Base-by-base conservation (phyloP, 345 rosid genomes). In the Boechera divaricarpa region DNA sequence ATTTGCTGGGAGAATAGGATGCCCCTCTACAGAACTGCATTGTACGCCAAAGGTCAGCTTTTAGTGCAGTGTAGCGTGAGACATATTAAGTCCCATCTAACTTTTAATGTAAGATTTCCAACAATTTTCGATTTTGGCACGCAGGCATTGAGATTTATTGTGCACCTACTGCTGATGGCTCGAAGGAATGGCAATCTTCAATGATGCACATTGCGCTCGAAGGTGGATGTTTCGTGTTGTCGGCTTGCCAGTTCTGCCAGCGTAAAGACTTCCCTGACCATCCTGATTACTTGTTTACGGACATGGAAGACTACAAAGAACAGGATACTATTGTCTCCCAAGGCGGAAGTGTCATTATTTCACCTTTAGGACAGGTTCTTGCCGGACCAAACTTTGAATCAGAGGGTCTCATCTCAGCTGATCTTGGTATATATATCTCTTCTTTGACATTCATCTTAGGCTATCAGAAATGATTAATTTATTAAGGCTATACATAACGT, bases 1-100 rank as follows among this genome's bases (percentile, higher is more conserved):
- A 87, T 94, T 79, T 94, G 97, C 67, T 94, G 97, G 98, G 97
- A 94, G 73, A 94, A 92, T 49, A 83, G 87, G 70, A 94, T 94
- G 98, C 98, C 98, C 10, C 92, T 94, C 70, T 85, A 83, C 36
- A 82, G 97, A 79, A 90, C 95, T 47, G 90, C 98, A 1, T 82
- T 94, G 86, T 94, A 90, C 72, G 95, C 76, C 2, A 88, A 92
- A 89, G 97, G 98, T 88, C 6, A 63, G 69, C 26, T 45, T 42
- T 5, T 13, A 12, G 3, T 28, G 29, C 24, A 26, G 26, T 26
- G 13, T 5, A 63, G 4, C 8, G 18, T 41, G 38, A 28, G 5
- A 7, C 1, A 21, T 21, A 21, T 21, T 21, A 21, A 21, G 24
- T 21, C 24, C 24, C 24, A 63, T 42, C 6, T 28, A 29, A 6